A percentile compares a stretch with the other conserved stretches of the same genome.
These are phyloP conservation scores for Globisporangium megalacanthum DNA, from an alignment of 352 stramenopile genomes.

Conservation along the genomic window DNA sequence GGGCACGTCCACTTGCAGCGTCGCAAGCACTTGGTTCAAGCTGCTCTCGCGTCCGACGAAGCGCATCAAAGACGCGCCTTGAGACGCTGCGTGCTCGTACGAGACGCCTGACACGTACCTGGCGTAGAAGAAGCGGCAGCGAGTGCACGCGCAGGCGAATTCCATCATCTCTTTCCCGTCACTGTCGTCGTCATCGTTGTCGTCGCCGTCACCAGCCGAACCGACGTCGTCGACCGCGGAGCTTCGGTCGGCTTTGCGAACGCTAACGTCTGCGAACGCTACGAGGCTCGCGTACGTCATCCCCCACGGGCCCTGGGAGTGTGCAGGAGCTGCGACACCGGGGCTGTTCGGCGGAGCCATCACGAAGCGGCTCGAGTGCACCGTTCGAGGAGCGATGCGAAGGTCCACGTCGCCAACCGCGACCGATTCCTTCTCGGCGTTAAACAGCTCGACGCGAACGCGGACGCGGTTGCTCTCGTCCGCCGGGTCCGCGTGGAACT, in stretches of 20 bases:
- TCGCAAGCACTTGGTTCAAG: constrained; percentile 18
- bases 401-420: background rate
- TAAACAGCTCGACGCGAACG: constrained; percentile 10
- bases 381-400: background rate
- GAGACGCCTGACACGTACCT: constrained; percentile 31
- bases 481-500: background rate
- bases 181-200: background rate
- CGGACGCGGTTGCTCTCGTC: background rate
- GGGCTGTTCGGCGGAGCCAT: background rate
- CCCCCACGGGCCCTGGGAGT: background rate
- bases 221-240: background rate
- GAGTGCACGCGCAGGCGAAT: constrained; percentile 17
- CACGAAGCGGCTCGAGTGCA: constrained; percentile 7
- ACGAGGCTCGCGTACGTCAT: background rate
- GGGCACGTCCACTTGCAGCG: constrained; percentile 12
- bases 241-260: background rate
- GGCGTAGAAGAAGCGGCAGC: constrained; percentile 24
- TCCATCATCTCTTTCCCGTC: constrained; percentile 13
- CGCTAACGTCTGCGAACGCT: background rate
- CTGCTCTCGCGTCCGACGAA: constrained; percentile 17
- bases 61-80: constrained; percentile 14
- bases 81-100: constrained; percentile 29
- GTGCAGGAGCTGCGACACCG: background rate
- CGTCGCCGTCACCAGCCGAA: background rate
- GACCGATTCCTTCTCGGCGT: constrained; percentile 8